Evolutionary conservation across 2,329 filamentous ascomycete species (phyloP), one percentile per base, ranked within the genome.

Genomic region (Ascochyta koolunga): DNA sequence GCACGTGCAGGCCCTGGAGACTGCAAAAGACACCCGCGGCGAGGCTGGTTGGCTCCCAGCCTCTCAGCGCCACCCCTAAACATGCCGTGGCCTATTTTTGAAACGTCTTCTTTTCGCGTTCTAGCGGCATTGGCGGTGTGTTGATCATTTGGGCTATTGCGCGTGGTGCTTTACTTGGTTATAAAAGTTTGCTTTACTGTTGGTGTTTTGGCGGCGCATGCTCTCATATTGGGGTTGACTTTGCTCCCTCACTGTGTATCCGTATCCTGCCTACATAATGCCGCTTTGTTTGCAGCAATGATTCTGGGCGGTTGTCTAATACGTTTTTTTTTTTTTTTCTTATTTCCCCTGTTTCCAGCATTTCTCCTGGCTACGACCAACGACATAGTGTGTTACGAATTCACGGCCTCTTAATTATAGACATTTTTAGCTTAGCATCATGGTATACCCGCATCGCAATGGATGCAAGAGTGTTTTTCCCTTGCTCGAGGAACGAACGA

Each of bases 361-460:
- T 42, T 46, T 32, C 10, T 7, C 41, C 35, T 33, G 42, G 42
- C 41, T n/a, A 47, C 24, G 47, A 56, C 22, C 15, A 50, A 47
- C 45, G 40, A 51, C 41, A n/a, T 42, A 16, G 37, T 42, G 46
- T 47, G 42, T 47, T 25, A 56, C 38, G 46, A 50, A 29, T 15
- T 29, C 27, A 56, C 42, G 47, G 19, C 53, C 38, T 38, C n/a
- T 25, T 46, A 50, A 43, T 56, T 16, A 43, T 47, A 25, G 16
- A 56, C 27, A 51, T 56, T 43, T 32, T 47, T 56, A 56, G 46
- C 53, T 27, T 43, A 56, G 32, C 18, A 56, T 47, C 43, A 40
- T 32, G 53, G 53, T 56, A 56, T 56, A 51, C 53, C 51, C 51
- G 40, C 45, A n/a, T 49, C 46, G 31, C 31, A 25, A 29, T 29